Conservation (phyloP, 2,329 filamentous ascomycete genomes). For the Paracorniculantispora psalliotae region DNA sequence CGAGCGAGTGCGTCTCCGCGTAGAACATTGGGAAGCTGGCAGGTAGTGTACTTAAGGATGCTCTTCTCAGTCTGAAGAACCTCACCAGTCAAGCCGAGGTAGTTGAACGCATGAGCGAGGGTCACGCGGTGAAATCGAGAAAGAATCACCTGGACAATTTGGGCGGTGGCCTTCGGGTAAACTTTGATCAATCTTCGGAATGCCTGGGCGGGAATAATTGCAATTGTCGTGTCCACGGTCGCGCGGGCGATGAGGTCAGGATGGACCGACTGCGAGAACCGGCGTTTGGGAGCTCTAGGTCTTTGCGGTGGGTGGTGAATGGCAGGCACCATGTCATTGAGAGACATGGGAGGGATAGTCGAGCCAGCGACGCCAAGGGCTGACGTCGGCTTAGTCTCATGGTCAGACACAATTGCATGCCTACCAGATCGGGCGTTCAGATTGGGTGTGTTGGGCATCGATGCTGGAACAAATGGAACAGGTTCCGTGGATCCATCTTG, state of each 20-base stretch:
- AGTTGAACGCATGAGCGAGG: conserved; percentile 88
- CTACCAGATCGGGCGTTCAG: conserved; percentile 24
- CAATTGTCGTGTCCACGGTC: conserved; percentile 94
- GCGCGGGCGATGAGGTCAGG: conserved; percentile 96
- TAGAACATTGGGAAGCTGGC: conserved; percentile 85
- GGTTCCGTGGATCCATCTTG: conserved; percentile 23
- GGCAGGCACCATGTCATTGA: conserved; percentile 47
- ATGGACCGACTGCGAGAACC: conserved; percentile 71
- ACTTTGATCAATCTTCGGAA: conserved; percentile 88
- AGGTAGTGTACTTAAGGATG: conserved; percentile 89
- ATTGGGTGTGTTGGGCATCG: conserved; percentile 37
- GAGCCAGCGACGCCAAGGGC: conserved; percentile 26
- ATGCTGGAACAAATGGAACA: conserved; percentile 27
- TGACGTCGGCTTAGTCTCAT: not conserved
- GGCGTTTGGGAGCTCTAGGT: conserved; percentile 38
- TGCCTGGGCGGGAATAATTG: conserved; percentile 94
- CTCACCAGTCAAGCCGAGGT: conserved; percentile 85
- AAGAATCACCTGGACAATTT: conserved; percentile 96
- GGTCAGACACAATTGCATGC: conserved; percentile 3
- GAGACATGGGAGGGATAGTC: conserved; percentile 67
- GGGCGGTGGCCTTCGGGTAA: conserved; percentile 92
- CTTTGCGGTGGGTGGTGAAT: conserved; percentile 24
- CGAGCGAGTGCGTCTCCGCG: conserved; percentile 77
- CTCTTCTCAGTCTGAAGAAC: conserved; percentile 88
- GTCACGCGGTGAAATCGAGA: conserved; percentile 93